Evolutionary conservation across 2,329 filamentous ascomycete species (phyloP), one percentile per base, ranked within the genome.

Genomic region (Penicillium sp.): DNA sequence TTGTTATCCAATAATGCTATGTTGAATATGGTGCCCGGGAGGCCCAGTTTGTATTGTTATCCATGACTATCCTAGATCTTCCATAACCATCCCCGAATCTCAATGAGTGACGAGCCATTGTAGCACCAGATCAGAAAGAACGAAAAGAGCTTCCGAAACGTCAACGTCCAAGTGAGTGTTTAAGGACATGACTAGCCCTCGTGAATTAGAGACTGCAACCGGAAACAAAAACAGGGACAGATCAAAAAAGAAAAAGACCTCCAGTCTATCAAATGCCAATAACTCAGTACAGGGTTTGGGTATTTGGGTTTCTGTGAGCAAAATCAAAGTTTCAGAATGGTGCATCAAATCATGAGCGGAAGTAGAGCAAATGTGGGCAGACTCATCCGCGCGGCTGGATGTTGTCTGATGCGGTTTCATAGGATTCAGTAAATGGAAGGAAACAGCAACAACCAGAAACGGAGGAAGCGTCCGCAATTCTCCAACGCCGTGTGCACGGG

Each of bases 271-370:
- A 39, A 36, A 41, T 45, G 34, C 33, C 37, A 36, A 36, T 30
- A 38, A 36, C 40, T 30, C 39, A 31, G 42, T 42, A 39, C 27
- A 47, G 26, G 33, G 46, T 40, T 41, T 38, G 46, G 46, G 48
- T 53, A 56, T 47, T 50, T 47, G 29, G 27, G 43, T 53, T 51
- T 56, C 46, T 54, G 53, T 47, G 45, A 37, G 33, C 25, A 27
- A n/a, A 27, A n/a, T 27, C 25, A 27, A 13, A 27, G n/a, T n/a
- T n/a, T 27, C 25, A n/a, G 11, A 9, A n/a, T n/a, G 11, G 6
- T n/a, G 25, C 25, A 27, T 27, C 5, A 40, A 37, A 37, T 39
- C 21, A 34, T 25, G 18, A 25, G 32, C 20, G 7, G 21, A 20
- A 36, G 29, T 39, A 36, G 27, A 36, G 39, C 29, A 40, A 39